Percentiles rank a stretch among this genome's conserved stretches.
Evolutionary conservation across 108 stramenopile species (phyloP).

Genomic region (Stephanodiscus minutulus): DNA sequence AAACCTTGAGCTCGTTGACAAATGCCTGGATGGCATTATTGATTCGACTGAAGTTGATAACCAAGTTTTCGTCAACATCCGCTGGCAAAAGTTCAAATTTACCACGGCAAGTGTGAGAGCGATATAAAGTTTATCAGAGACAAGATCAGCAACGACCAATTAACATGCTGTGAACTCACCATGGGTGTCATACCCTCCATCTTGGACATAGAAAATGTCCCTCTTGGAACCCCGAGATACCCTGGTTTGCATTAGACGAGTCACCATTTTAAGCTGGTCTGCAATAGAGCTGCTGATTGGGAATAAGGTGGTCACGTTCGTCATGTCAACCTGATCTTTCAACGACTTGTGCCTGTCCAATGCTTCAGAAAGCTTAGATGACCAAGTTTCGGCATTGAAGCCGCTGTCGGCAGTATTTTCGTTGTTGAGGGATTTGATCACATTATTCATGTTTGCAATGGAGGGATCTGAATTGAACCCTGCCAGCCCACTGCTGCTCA

Average conservation of each 20-base stretch:
- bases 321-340: conserved; percentile 27
- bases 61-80: background rate
- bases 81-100: background rate
- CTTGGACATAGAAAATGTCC: conserved; percentile 54
- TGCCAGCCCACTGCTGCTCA: conserved; percentile 29
- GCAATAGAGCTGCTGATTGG: conserved; percentile 20
- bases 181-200: conserved; percentile 64
- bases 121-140: conserved; percentile 33
- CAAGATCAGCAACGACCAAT: background rate
- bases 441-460: conserved; percentile 45
- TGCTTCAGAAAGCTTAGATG: conserved; percentile 32
- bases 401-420: conserved; percentile 43
- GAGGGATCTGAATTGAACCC: conserved; percentile 37
- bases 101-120: background rate
- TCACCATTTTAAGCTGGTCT: conserved; percentile 37
- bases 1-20: conserved; percentile 51
- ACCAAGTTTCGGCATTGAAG: conserved; percentile 56
- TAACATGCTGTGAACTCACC: conserved; percentile 15
- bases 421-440: conserved; percentile 51
- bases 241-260: conserved; percentile 44
- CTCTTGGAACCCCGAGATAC: conserved; percentile 32
- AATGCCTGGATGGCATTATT: conserved; percentile 54
- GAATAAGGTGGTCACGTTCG: conserved; percentile 36
- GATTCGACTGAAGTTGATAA: conserved; percentile 14
- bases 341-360: conserved; percentile 21